A percentile compares a stretch with the other conserved stretches of the same genome.
phyloP scores from a whole-genome alignment of 345 rosid species.

The Orychophragmus violaceus region DNA sequence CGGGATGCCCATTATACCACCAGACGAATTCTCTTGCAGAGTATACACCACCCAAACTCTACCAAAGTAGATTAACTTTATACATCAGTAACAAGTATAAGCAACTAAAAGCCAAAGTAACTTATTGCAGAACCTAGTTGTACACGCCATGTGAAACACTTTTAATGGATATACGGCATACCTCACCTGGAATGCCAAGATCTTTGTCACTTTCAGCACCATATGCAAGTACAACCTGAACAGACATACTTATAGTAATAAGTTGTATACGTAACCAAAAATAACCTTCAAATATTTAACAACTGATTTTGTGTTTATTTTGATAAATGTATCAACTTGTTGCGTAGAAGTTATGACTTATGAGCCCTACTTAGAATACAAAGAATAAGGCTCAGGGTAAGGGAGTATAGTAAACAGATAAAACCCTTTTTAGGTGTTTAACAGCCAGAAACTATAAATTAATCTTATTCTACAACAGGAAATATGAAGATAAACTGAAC shows the following conservation, averaged over 20 bases:
- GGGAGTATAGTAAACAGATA: background rate
- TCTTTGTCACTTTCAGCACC: conserved; percentile 94
- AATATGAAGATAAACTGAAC: background rate
- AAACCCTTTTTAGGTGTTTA: background rate
- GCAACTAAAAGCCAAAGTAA: background rate
- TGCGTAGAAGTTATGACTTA: background rate
- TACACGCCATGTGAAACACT: background rate
- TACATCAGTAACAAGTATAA: background rate
- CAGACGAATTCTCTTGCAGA: conserved; percentile 96
- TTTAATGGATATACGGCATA: conserved; percentile 45
- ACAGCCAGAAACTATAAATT: background rate
- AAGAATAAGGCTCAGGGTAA: background rate
- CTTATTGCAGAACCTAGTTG: background rate
- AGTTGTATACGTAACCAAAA: too few species aligned
- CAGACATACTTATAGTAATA: background rate
- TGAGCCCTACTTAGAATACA: background rate
- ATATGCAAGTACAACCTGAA: conserved; percentile 91
- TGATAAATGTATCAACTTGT: too few species aligned
- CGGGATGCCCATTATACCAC: conserved; percentile 98
- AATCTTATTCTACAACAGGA: background rate
- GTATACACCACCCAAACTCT: conserved; percentile 64
- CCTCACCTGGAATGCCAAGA: conserved; percentile 83
- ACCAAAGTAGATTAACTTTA: background rate
- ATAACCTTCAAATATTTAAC: too few species aligned
- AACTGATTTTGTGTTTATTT: too few species aligned